Base-by-base conservation (phyloP, 2,329 filamentous ascomycete genomes). In the Exophiala dermatitidis region DNA sequence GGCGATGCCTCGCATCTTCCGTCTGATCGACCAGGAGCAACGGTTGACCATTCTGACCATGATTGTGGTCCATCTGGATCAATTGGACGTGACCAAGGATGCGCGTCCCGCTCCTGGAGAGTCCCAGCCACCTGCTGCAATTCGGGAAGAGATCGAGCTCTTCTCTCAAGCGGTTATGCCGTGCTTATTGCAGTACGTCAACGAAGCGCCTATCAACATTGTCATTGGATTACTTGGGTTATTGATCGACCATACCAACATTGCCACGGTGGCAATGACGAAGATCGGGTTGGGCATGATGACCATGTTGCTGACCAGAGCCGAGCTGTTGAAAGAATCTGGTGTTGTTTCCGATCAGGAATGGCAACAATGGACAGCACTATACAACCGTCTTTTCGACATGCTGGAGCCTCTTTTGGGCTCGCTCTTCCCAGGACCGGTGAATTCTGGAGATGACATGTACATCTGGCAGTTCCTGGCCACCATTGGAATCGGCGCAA, bases 391-490 rank as follows among this genome's bases (percentile, higher is more conserved):
- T 29, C 80, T 98, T 55, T 98, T 98, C 71, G 88, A 93, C 68
- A 79, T 81, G 4, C 76, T 97, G 12, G 91, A 97, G 69, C 88
- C 88, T 1, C 84, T 85, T 4, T 79, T 97, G 44, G 85, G 86
- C 8, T 81, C 86, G 63, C 84, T 96, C 59, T 98, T 98, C 80
- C 90, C 91, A 0, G 88, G 86, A 19, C 86, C 86, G n/a, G 88
- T 95, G 65, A 90, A 88, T 60, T 84, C 88, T 5, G 87, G 88
- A 46, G 90, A 96, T 62, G 93, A 98, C 65, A 85, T 95, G 66
- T 95, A 97, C 66, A 89, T 97, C 37, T 98, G 93, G 93, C 91
- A 97, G 71, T 94, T 97, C 69, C 78, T 98, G 60, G 93, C 93
- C 5, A 90, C 91, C 8, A 89, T 96, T 71, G 93, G 93, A 58